These are phyloP conservation scores for Septoria petroselini DNA, from an alignment of 2,329 filamentous ascomycete genomes.

Conservation along the genomic window DNA sequence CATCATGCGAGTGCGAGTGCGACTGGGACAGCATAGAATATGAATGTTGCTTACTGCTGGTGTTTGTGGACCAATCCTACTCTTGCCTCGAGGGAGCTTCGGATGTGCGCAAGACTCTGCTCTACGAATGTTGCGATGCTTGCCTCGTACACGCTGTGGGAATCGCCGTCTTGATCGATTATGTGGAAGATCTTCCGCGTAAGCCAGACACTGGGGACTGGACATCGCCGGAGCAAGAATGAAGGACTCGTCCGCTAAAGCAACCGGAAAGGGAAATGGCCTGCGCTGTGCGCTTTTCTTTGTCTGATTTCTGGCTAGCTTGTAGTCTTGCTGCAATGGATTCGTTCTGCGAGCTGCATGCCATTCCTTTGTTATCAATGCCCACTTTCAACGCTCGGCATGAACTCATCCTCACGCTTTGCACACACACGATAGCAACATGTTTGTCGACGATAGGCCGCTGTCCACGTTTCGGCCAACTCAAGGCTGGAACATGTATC, in stretches of 20 bases:
- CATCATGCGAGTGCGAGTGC: no score
- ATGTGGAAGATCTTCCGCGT: no score
- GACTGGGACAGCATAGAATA: not conserved
- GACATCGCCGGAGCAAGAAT: no score
- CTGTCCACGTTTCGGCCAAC: conserved; percentile 26
- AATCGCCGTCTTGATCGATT: no score
- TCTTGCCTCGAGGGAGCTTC: no score
- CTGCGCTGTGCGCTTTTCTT: conserved; percentile 4
- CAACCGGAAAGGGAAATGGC: not conserved
- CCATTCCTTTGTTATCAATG: conserved; percentile 13
- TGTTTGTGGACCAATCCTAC: not conserved
- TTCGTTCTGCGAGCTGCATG: not conserved
- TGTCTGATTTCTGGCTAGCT: not conserved
- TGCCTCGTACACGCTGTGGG: not conserved
- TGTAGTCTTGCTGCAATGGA: conserved; percentile 3
- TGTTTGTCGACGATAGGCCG: conserved; percentile 31
- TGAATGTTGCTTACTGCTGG: not conserved
- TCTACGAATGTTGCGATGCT: not conserved
- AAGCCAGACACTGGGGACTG: no score
- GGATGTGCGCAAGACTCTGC: not conserved
- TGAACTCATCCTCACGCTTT: no score
- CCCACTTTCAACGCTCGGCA: not conserved
- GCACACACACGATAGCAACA: conserved; percentile 7
- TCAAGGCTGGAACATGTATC: conserved; percentile 24
- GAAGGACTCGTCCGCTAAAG: not conserved